phyloP scores from a whole-genome alignment of 2,329 filamentous ascomycete genomes.

The Pseudogymnoascus destructans region DNA sequence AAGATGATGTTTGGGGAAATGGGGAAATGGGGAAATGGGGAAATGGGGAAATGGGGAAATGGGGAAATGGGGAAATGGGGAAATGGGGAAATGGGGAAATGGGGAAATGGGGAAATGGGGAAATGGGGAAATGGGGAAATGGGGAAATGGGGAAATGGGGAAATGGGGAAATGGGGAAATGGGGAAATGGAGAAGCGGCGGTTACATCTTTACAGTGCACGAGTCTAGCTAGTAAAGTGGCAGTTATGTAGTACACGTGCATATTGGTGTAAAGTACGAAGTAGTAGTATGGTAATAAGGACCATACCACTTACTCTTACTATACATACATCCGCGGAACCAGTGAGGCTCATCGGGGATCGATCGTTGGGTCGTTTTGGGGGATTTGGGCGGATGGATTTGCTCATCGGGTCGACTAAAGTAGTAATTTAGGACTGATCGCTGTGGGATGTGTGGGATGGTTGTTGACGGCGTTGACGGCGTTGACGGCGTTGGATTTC shows the following conservation, averaged over 20 bases:
- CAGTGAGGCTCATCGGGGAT: background rate
- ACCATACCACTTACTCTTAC: background rate
- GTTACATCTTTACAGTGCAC: constrained; percentile 5
- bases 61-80: background rate
- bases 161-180: background rate
- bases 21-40: background rate
- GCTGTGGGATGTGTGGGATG: background rate
- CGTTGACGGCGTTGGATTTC: background rate
- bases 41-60: too few relatives aligned
- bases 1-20: background rate
- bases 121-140: background rate
- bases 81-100: background rate
- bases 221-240: background rate
- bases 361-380: background rate
- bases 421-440: background rate
- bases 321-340: background rate
- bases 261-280: background rate
- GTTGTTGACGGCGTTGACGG: background rate
- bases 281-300: background rate
- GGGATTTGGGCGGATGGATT: background rate
- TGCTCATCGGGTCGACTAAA: constrained; percentile 2
- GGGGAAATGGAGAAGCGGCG: background rate
- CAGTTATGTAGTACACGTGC: background rate
- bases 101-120: background rate
- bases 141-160: background rate